A percentile compares a stretch with the other conserved stretches of the same genome.
Evolutionary conservation across 108 stramenopile genomes (phyloP).

Genomic region (Ochromonas danica): DNA sequence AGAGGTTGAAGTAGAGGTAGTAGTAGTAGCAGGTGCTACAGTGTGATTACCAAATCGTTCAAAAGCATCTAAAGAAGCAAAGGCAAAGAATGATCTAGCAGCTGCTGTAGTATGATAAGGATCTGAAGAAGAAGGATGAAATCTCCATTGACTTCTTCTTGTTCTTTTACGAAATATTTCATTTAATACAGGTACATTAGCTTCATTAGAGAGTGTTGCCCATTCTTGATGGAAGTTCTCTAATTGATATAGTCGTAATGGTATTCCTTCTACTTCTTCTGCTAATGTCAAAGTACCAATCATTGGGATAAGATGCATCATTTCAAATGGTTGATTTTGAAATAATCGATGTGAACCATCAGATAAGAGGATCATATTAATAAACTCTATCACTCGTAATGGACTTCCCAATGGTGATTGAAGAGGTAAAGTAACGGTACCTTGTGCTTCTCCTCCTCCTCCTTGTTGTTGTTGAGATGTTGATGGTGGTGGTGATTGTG

Average conservation of each 20-base stretch:
- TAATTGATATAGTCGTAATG: not conserved
- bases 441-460: too few relatives aligned
- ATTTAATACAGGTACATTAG: conserved; percentile 1
- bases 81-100: conserved; percentile 9
- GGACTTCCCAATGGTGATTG: not conserved
- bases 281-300: not conserved
- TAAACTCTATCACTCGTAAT: not conserved
- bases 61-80: conserved; percentile 1
- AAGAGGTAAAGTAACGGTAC: not conserved
- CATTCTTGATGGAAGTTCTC: not conserved
- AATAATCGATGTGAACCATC: not conserved
- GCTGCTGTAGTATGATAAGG: not conserved
- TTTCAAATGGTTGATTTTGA: not conserved
- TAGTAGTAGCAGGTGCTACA: not conserved
- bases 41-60: not conserved
- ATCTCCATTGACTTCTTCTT: not conserved
- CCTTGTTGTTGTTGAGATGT: too few relatives aligned
- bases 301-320: not conserved
- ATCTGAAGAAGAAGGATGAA: not conserved
- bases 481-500: too few relatives aligned
- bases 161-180: not conserved
- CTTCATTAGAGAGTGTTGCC: not conserved
- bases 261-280: not conserved
- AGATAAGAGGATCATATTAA: not conserved
- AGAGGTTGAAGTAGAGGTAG: not conserved